Percentiles rank a stretch among this genome's conserved stretches.
Conservation (phyloP, 208 protist genomes). For the Phytomonas sp. region DNA sequence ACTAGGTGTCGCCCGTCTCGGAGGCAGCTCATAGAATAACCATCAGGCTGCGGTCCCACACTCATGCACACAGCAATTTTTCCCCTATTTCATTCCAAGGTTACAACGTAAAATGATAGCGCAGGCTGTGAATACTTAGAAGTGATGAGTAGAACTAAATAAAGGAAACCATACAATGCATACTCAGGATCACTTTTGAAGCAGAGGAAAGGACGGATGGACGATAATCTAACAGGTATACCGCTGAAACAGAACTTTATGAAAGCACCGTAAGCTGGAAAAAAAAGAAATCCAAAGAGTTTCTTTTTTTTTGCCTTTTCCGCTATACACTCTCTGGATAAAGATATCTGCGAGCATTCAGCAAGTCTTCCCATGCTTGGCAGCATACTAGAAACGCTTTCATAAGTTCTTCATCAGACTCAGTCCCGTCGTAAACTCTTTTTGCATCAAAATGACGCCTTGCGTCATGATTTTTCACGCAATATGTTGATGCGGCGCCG, state of each 20-base stretch:
- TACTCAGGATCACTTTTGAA: neutral
- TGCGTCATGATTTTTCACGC: neutral
- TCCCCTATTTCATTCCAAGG: neutral
- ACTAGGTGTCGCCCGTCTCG: neutral
- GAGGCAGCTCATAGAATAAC: neutral
- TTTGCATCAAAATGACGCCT: neutral
- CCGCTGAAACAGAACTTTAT: neutral
- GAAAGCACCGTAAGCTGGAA: neutral
- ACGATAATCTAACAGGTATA: neutral
- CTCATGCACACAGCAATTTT: neutral
- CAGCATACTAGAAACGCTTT: neutral
- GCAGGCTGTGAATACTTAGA: neutral
- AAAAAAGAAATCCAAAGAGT: neutral
- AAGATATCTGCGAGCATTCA: neutral
- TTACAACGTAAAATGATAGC: neutral
- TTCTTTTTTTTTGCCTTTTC: neutral
- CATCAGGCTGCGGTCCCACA: neutral
- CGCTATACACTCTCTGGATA: neutral
- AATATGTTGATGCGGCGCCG: neutral
- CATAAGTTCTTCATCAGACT: neutral
- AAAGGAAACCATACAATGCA: neutral
- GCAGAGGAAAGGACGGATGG: neutral
- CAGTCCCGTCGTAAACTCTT: neutral
- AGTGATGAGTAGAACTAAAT: neutral
- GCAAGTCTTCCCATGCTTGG: neutral